Evolutionary conservation across 176 grass and related monocot genomes (phyloP), one percentile per base, ranked within the genome.

Genomic region (Eragrostis curvula): DNA sequence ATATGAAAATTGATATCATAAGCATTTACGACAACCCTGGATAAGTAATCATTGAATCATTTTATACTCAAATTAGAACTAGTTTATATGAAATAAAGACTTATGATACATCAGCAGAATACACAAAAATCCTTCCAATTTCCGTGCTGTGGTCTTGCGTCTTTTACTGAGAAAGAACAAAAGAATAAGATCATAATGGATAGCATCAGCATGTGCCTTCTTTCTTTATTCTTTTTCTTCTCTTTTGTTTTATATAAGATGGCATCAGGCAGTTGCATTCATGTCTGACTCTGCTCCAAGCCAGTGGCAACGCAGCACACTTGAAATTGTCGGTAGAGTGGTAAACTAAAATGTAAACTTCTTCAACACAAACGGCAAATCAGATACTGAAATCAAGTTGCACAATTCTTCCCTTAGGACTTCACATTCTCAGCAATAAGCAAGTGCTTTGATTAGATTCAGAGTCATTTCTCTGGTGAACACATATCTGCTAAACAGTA

Each of bases 281-380:
- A 65, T 48, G 48, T 73, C n/a, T n/a, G n/a, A n/a, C n/a, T n/a
- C n/a, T 53, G 10, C 56, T 66, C 73, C 52, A 30, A 83, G 58
- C 24, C 14, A 66, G 8, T 20, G 25, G 11, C 45, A 10, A 78
- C 8, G 47, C 72, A 63, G 23, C 68, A 47, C 46, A 24, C 9
- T 63, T 77, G 47, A 6, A 70, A 42, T 50, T 17, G 45, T 88
- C 65, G 39, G 45, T 11, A 55, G 36, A 71, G 9, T 12, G 32
- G 32, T 36, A 36, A 4, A 36, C 32, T 36, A 51, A 82, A 20
- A 12, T 17, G 41, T 70, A 62, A 12, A 30, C 28, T 50, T 80
- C 52, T 49, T 50, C 65, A 9, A 55, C 78, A 69, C 55, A 64
- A n/a, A n/a, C n/a, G n/a, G n/a, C n/a, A n/a, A 51, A 36, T 63